Evolutionary conservation across 805 yeast genomes (phyloP).

Genomic region (Komagataella populi): DNA sequence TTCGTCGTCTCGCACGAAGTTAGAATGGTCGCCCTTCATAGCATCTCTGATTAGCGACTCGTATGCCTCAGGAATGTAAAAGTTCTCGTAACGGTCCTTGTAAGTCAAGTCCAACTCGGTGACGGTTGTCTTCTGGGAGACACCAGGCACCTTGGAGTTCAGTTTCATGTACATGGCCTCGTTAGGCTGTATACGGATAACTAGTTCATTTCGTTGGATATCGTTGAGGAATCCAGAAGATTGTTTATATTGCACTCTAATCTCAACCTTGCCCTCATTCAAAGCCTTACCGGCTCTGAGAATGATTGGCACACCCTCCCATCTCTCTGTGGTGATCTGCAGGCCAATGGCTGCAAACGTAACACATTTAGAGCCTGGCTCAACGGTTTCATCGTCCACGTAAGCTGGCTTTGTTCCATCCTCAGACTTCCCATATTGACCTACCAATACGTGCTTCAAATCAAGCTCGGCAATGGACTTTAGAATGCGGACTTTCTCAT

Average conservation of each 20-base stretch:
- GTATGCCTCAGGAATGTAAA: conserved; percentile 96
- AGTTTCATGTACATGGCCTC: conserved; percentile 90
- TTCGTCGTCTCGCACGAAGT: conserved; percentile 96
- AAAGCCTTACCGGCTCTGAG: conserved; percentile 97
- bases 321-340: conserved; percentile 79
- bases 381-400: conserved; percentile 84
- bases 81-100: conserved; percentile 64
- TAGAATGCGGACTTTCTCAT: conserved; percentile 88
- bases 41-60: conserved; percentile 92
- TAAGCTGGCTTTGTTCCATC: conserved; percentile 90
- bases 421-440: conserved; percentile 75
- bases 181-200: conserved; percentile 85
- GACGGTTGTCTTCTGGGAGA: conserved; percentile 65
- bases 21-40: conserved; percentile 84
- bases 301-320: conserved; percentile 97
- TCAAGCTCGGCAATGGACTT: conserved; percentile 67
- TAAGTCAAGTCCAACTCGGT: conserved; percentile 90
- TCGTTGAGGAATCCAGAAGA: conserved; percentile 70
- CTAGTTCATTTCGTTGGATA: conserved; percentile 85
- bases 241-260: conserved; percentile 84
- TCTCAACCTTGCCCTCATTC: conserved; percentile 88
- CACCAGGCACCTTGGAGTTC: conserved; percentile 90
- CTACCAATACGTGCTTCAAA: conserved; percentile 55
- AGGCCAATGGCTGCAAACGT: conserved; percentile 83
- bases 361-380: conserved; percentile 69